Conservation (phyloP, 2,329 filamentous ascomycete species). For the Pseudodiploospora longispora region DNA sequence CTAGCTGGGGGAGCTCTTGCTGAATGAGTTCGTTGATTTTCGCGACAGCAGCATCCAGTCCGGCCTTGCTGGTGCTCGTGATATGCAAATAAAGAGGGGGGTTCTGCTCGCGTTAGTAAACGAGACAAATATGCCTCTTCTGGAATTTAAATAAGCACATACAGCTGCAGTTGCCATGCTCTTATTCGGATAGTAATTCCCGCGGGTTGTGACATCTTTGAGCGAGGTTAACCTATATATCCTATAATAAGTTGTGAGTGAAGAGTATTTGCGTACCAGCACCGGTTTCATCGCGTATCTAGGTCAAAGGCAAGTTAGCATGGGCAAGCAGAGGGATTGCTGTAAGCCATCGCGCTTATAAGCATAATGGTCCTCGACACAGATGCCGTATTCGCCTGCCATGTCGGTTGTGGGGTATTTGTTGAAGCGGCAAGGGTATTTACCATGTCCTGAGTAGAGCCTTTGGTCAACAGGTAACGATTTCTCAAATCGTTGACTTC, state of each 20-base stretch:
- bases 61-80: constrained; percentile 83
- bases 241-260: constrained; percentile 25
- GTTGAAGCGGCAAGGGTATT: constrained; percentile 53
- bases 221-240: constrained; percentile 46
- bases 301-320: constrained; percentile 91
- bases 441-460: constrained; percentile 99
- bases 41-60: constrained; percentile 77
- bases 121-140: neutral
- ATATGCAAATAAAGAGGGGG: constrained; percentile 93
- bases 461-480: constrained; percentile 93
- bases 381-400: constrained; percentile 27
- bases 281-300: constrained; percentile 99
- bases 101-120: constrained; percentile 46
- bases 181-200: constrained; percentile 95
- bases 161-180: constrained; percentile 91
- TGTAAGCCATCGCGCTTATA: constrained; percentile 61
- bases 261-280: constrained; percentile 72
- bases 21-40: constrained; percentile 95
- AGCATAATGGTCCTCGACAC: constrained; percentile 58
- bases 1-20: constrained; percentile 88
- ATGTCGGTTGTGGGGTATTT: constrained; percentile 26
- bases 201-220: constrained; percentile 95
- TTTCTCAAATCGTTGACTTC: constrained; percentile 98
- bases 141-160: constrained; percentile 31
- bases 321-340: constrained; percentile 67